These are phyloP conservation scores for Scenedesmus sp. DNA, from an alignment of 163 green algal species.

Conservation along the genomic window DNA sequence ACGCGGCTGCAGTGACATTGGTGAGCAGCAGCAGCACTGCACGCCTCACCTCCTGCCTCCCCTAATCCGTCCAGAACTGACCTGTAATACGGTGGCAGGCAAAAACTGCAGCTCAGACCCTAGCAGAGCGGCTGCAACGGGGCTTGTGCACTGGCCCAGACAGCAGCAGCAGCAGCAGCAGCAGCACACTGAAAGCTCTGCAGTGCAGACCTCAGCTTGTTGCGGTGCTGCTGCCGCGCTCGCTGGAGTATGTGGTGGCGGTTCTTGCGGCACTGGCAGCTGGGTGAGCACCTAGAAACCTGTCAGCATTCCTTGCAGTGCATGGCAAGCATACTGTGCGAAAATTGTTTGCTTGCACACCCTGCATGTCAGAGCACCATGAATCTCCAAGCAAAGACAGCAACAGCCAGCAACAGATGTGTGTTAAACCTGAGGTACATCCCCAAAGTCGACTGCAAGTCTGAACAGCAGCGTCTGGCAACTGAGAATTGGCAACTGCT, in stretches of 20 bases:
- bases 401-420: background rate
- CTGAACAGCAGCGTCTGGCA: no score
- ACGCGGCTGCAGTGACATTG: background rate
- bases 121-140: background rate
- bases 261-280: constrained; percentile 21
- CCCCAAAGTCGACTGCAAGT: no score
- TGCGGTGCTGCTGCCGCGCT: constrained; percentile 27
- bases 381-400: background rate
- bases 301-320: background rate
- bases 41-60: background rate
- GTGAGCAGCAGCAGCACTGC: constrained; percentile 15
- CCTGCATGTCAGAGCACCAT: background rate
- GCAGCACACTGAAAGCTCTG: no score
- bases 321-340: no score
- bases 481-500: background rate
- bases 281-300: constrained; percentile 7
- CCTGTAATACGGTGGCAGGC: background rate
- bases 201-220: background rate
- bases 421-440: no score
- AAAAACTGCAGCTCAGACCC: background rate
- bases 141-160: background rate
- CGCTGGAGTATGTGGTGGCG: background rate
- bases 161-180: background rate
- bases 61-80: background rate
- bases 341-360: no score